Percentiles rank a stretch among this genome's conserved stretches.
Conservation (phyloP, 2,329 filamentous ascomycete species). For the Nemania serpens region DNA sequence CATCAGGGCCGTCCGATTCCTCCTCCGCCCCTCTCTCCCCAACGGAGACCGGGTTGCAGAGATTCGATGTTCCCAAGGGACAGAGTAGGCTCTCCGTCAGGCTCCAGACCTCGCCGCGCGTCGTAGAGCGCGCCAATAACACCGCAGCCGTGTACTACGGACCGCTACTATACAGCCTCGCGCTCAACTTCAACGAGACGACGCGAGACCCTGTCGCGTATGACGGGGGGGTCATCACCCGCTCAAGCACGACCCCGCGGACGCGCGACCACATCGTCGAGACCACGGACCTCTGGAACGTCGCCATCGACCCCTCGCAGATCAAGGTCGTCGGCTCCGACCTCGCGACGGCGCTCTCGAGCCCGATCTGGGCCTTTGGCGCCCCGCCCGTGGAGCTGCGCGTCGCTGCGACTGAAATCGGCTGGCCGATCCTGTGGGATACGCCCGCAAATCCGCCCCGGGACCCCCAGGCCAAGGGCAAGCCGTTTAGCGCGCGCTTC, state of each 20-base stretch:
- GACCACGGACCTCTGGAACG: slow-evolving; percentile 38
- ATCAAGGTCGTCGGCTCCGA: slow-evolving; percentile 32
- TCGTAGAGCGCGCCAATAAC: slow-evolving; percentile 40
- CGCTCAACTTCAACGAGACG: slow-evolving; percentile 36
- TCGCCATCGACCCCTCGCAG: slow-evolving; percentile 42
- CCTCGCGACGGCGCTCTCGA: slow-evolving; percentile 21
- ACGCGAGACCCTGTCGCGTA: slow-evolving; percentile 27
- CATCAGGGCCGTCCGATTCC: slow-evolving; percentile 19
- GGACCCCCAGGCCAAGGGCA: slow-evolving; percentile 28
- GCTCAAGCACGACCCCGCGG: slow-evolving; percentile 33
- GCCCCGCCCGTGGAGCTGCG: slow-evolving; percentile 41
- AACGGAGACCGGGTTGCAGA: slow-evolving; percentile 35
- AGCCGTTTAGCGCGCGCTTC: slow-evolving; percentile 39
- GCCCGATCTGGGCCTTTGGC: slow-evolving; percentile 40
- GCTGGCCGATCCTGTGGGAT: slow-evolving; percentile 39
- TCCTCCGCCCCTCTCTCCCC: slow-evolving; percentile 24
- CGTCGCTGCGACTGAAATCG: slow-evolving; percentile 41
- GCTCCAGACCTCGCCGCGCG: slow-evolving; percentile 35
- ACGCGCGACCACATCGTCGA: slow-evolving; percentile 39
- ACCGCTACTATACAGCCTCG: slow-evolving; percentile 40
- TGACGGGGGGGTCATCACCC: slow-evolving; percentile 24
- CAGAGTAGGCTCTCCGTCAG: slow-evolving; percentile 33
- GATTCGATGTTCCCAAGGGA: slow-evolving; percentile 32
- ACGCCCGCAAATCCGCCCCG: slow-evolving; percentile 36
- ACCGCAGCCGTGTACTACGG: slow-evolving; percentile 42